Conservation (phyloP, 768 basidiomycete species). For the Leucocoprinus sp. region DNA sequence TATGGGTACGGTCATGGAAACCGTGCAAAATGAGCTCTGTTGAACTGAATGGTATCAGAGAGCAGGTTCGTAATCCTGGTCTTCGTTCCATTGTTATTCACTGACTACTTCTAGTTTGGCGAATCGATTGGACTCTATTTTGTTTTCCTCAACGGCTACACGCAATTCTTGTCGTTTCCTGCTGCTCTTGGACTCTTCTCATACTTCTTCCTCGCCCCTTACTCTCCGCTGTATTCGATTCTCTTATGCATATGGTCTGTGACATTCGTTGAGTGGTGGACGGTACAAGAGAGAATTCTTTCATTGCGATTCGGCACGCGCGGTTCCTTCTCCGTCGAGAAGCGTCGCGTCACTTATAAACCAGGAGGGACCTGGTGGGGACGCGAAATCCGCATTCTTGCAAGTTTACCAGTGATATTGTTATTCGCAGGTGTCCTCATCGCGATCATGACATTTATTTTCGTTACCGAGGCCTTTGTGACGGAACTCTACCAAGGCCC, state of each 20-base stretch:
- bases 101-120: conserved; percentile 43
- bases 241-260: conserved; percentile 80
- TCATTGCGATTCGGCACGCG: conserved; percentile 76
- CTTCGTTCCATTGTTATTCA: background rate
- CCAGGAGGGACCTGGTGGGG: conserved; percentile 64
- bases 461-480: conserved; percentile 86
- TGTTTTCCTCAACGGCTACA: conserved; percentile 79
- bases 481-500: conserved; percentile 84
- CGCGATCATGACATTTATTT: conserved; percentile 70
- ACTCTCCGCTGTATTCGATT: conserved; percentile 69
- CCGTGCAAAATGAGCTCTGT: conserved; percentile 52
- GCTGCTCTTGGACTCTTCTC: conserved; percentile 60
- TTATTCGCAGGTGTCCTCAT: conserved; percentile 65
- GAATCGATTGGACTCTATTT: conserved; percentile 84
- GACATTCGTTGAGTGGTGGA: conserved; percentile 88
- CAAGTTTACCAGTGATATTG: conserved; percentile 64
- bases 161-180: conserved; percentile 70
- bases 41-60: conserved; percentile 61
- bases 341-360: conserved; percentile 51
- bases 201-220: conserved; percentile 64
- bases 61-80: conserved; percentile 40
- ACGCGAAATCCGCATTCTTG: conserved; percentile 58
- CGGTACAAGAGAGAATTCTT: conserved; percentile 76
- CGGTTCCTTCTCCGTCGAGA: conserved; percentile 71
- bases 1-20: conserved; percentile 75